Conservation (phyloP, 768 basidiomycete genomes). For the Pleurotus citrinopileatus region DNA sequence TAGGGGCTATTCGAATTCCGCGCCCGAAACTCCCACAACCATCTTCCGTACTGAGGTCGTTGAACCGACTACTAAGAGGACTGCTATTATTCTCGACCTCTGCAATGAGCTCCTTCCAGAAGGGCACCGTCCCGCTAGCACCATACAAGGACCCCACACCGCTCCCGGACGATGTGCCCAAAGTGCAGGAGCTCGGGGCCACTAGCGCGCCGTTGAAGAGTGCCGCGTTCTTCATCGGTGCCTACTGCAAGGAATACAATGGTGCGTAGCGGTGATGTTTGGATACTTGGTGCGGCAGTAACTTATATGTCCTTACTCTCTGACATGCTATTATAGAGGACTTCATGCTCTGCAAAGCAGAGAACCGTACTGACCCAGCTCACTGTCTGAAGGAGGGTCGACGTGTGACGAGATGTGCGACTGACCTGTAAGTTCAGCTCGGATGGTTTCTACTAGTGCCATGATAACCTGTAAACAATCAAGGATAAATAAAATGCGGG, state of each 20-base stretch:
- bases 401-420: conserved; percentile 92
- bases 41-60: conserved; percentile 8
- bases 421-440: conserved; percentile 69
- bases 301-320: neutral
- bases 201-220: conserved; percentile 95
- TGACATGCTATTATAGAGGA: conserved; percentile 52
- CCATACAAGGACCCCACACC: conserved; percentile 66
- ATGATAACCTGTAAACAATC: neutral
- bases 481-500: conserved; percentile 91
- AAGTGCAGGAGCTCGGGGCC: conserved; percentile 83
- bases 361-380: conserved; percentile 76
- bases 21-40: conserved; percentile 6
- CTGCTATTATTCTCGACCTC: conserved; percentile 7
- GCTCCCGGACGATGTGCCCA: conserved; percentile 61
- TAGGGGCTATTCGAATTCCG: conserved; percentile 4
- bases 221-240: conserved; percentile 95
- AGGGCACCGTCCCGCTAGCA: conserved; percentile 42
- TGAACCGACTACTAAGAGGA: conserved; percentile 19
- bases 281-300: neutral
- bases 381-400: conserved; percentile 96
- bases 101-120: conserved; percentile 53
- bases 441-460: neutral
- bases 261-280: conserved; percentile 49
- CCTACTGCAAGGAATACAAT: conserved; percentile 94
- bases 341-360: conserved; percentile 97